Base-by-base conservation (phyloP, 2,329 filamentous ascomycete species). In the Cadophora luteo-olivacea region DNA sequence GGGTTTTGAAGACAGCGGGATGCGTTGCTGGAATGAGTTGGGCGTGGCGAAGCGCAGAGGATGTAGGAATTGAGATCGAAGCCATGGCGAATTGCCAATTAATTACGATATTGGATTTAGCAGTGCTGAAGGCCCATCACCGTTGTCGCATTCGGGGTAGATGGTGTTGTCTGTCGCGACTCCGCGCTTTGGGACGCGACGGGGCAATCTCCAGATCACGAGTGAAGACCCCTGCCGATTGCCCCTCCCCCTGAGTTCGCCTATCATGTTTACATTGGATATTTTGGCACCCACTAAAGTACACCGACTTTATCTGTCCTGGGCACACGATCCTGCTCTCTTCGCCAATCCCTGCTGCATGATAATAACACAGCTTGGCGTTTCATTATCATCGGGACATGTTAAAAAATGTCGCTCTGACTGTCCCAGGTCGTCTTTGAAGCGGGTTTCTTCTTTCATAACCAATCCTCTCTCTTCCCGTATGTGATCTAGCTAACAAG, bases 1-100 rank as follows among this genome's bases (percentile, higher is more conserved):
- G 84, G 51, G 86, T 84, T 78, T 91, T 93, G 72, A 86, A 78
- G 61, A 93, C 86, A 36, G 88, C 83, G 57, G 86, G 82, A 76
- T 90, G 91, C 68, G 86, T 83, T 9, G 91, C 83, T 67, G 89
- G 86, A 75, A 95, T 85, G 74, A 89, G 89, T 72, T 93, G 84
- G 33, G 87, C 85, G 62, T 92, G 90, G n/a, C 90, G 86, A 61
- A 96, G 86, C 72, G 90, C 89, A 66, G 89, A 88, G 63, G 87
- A 89, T 58, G 91, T 92, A 22, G 92, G 92, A 48, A 92, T 83
- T 66, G 90, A 90, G 69, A 91, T 81, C 64, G 76, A 61, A 6
- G 66, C 57, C 71, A 72, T 72, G 24, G 22, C 67, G 58, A 4
- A 29, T 33, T 60, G 16, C 41, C 19, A 14, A 32, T 62, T 19